Evolutionary conservation across 345 rosid genomes (phyloP).

Genomic region (Eucalyptus grandis): DNA sequence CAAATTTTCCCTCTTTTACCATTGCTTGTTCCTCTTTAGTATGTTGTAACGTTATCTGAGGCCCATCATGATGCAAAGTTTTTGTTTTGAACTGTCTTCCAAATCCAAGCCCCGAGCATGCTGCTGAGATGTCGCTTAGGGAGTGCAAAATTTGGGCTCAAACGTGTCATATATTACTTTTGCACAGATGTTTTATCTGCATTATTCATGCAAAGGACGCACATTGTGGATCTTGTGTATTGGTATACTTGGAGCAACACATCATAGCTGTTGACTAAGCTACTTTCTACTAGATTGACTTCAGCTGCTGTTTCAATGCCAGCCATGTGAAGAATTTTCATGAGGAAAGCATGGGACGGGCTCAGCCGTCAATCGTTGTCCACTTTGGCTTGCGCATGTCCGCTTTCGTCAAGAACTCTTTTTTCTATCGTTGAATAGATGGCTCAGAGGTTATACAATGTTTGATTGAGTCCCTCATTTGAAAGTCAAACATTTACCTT

Average conservation of each 20-base stretch:
- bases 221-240: neutral
- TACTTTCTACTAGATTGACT: neutral
- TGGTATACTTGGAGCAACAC: neutral
- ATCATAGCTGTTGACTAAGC: neutral
- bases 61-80: neutral
- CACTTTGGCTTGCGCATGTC: neutral
- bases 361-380: neutral
- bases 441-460: neutral
- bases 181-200: neutral
- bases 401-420: neutral
- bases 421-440: neutral
- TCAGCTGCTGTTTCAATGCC: neutral
- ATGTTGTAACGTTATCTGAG: neutral
- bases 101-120: neutral
- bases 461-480: neutral
- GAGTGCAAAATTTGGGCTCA: neutral
- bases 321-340: neutral
- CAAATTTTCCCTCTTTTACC: neutral
- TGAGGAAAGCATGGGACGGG: neutral
- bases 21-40: neutral
- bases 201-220: neutral
- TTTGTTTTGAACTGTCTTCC: neutral
- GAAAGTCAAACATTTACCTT: neutral
- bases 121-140: neutral
- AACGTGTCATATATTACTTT: neutral